phyloP scores from a whole-genome alignment of 1,284 basidiomycete species.

The Earliella scabrosa region DNA sequence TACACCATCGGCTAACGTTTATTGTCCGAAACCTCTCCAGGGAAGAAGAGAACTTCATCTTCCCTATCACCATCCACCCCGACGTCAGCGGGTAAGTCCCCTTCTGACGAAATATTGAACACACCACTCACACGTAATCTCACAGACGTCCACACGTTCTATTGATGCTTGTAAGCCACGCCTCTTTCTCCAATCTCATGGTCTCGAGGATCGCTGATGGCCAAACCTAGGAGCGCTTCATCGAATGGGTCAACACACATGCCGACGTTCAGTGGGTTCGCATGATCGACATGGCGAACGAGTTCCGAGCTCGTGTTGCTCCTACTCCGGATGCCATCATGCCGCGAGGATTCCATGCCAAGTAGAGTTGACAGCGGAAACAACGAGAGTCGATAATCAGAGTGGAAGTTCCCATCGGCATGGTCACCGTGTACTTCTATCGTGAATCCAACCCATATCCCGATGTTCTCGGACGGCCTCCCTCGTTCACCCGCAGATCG shows the following conservation, averaged over 20 bases:
- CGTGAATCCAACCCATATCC: too few species aligned
- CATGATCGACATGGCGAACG: constrained; percentile 67
- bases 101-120: background rate
- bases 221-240: constrained; percentile 79
- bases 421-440: too few species aligned
- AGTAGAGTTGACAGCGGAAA: too few species aligned
- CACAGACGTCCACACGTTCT: constrained; percentile 60
- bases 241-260: constrained; percentile 79
- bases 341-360: constrained; percentile 36
- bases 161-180: constrained; percentile 65
- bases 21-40: constrained; percentile 41
- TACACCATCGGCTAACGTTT: background rate
- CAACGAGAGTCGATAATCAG: too few species aligned
- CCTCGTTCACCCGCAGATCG: too few species aligned
- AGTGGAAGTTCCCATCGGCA: too few species aligned
- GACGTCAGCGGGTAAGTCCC: constrained; percentile 67
- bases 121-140: background rate
- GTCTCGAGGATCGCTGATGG: too few species aligned
- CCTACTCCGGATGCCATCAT: constrained; percentile 43
- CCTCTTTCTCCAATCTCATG: too few species aligned
- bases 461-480: too few species aligned
- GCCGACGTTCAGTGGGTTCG: constrained; percentile 76
- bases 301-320: constrained; percentile 44
- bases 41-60: constrained; percentile 73
- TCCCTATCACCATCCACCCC: constrained; percentile 76